Evolutionary conservation across 176 grass and related monocot genomes (phyloP), one percentile per base, ranked within the genome.

Genomic region (Cocos nucifera): DNA sequence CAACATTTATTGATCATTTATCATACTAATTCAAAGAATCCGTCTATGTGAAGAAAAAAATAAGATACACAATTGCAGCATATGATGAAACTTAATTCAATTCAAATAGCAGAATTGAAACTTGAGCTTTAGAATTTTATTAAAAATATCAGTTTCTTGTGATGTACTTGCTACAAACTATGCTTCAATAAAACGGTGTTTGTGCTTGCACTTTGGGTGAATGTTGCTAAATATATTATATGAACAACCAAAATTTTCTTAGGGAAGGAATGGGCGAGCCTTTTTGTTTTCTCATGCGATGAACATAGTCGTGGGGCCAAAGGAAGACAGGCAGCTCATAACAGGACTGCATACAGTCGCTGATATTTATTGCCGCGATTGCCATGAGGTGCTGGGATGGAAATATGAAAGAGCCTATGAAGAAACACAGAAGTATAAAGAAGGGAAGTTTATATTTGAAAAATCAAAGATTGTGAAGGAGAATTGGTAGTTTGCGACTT

Each of bases 401-500:
- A 63, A 63, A 35, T 63, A 63, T 49, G 61, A 63, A 63, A 63
- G 61, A 63, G 61, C 61, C 20, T 63, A 63, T 22, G 61, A 63
- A 17, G 32, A 63, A 15, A 49, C 35, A 4, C 61, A 63, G 30
- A 63, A 63, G 61, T 63, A 63, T 19, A 63, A 63, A 49, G 61
- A 63, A 63, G 61, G 61, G 35, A 63, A 63, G 61, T 63, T 63
- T 29, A 63, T 63, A 49, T 63, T 63, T 63, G 61, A 63, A 21
- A 49, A 63, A 15, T 22, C 61, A 19, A 49, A 63, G 19, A 63
- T 63, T 22, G 32, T 63, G 4, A 63, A 63, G 35, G 61, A 63
- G 35, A 63, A 63, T 49, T 63, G 61, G 61, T 63, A 63, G 30
- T 39, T 5, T 9, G n/a, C 21, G 15, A 63, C 17, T 39, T 5